A percentile compares a stretch with the other conserved stretches of the same genome.
Conservation (phyloP, 2,329 filamentous ascomycete genomes). For the Trichoderma sp. region DNA sequence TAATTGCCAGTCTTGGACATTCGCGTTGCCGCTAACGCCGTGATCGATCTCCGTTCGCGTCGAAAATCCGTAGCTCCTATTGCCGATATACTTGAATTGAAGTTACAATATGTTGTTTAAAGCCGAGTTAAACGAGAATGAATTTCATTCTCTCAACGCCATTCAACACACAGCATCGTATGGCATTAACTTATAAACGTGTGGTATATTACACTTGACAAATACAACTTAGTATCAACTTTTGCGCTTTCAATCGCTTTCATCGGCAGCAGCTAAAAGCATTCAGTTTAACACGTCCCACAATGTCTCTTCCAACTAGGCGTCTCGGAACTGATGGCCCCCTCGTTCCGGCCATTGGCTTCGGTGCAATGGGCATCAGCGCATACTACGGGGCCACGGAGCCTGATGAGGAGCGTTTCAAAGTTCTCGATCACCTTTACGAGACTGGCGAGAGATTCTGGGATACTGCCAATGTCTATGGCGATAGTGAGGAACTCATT, state of each 20-base stretch:
- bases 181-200: background rate
- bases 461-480: constrained; percentile 49
- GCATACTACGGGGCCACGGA: constrained; percentile 37
- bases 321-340: constrained; percentile 51
- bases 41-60: background rate
- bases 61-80: background rate
- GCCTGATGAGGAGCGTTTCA: constrained; percentile 48
- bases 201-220: background rate
- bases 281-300: no score
- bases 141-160: background rate
- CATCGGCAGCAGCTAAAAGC: background rate
- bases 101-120: background rate
- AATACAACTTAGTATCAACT: background rate
- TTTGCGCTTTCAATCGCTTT: background rate
- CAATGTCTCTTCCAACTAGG: constrained; percentile 17
- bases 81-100: background rate
- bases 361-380: constrained; percentile 52
- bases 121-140: background rate
- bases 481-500: constrained; percentile 47
- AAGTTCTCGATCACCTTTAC: constrained; percentile 50
- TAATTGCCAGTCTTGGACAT: background rate
- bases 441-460: constrained; percentile 50
- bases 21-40: background rate
- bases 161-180: no score
- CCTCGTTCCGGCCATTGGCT: constrained; percentile 47